Evolutionary conservation across 169 alveolate species (phyloP).

Genomic region (Eimeria tenella): DNA sequence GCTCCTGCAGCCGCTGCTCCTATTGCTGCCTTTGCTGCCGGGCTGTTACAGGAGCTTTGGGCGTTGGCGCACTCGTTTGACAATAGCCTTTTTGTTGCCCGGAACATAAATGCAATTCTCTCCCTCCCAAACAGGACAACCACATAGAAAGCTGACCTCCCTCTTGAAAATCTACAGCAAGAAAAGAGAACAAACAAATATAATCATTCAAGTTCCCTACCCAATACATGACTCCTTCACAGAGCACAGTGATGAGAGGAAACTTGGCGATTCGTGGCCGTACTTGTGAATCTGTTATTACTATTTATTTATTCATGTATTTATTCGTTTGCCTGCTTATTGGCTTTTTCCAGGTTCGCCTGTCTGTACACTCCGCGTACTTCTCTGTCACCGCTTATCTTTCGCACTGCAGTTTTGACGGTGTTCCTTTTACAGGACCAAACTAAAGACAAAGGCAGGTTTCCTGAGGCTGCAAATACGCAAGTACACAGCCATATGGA

Average conservation of each 20-base stretch:
- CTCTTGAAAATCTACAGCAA: not conserved
- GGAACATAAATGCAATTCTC: not conserved
- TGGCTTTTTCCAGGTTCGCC: not conserved
- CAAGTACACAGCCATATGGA: not conserved
- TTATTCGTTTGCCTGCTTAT: not conserved
- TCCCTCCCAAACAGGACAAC: conserved; percentile 6
- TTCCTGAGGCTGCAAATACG: not conserved
- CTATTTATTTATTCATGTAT: too few species aligned
- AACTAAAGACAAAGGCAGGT: not conserved
- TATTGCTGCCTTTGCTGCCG: too few species aligned
- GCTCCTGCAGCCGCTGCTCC: not conserved
- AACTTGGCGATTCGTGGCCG: too few species aligned
- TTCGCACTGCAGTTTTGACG: not conserved
- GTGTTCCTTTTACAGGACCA: not conserved
- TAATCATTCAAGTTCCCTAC: too few species aligned
- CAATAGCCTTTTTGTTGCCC: conserved; percentile 20
- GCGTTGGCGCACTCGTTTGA: not conserved
- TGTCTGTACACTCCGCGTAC: not conserved
- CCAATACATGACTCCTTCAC: not conserved
- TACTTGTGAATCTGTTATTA: too few species aligned
- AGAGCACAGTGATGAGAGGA: not conserved
- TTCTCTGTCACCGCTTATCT: not conserved
- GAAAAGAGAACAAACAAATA: not conserved
- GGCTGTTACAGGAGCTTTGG: not conserved
- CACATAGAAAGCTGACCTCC: not conserved